phyloP scores from a whole-genome alignment of 306 rosid genomes.

The Mimosa pudica region DNA sequence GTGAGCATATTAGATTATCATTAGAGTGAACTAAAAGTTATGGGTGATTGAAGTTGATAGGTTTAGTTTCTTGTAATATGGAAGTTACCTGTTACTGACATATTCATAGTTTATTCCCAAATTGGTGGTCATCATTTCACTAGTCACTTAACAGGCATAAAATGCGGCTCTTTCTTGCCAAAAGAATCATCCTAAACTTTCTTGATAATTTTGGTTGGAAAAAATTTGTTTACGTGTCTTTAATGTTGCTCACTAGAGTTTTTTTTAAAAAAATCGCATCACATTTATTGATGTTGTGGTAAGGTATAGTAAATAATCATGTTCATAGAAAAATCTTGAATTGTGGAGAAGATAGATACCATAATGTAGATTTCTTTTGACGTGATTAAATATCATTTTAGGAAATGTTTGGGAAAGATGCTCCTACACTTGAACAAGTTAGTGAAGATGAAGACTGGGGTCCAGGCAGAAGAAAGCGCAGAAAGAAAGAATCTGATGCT shows the following conservation, averaged over 20 bases:
- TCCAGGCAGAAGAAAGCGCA: conserved; percentile 68
- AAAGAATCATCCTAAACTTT: conserved; percentile 4
- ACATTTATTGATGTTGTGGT: neutral
- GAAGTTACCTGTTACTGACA: conserved; percentile 21
- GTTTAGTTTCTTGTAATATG: conserved; percentile 6
- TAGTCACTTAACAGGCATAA: neutral
- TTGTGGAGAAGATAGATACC: conserved; percentile 5
- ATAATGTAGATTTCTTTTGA: conserved; percentile 13
- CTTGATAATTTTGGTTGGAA: conserved; percentile 10
- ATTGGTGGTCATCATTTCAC: neutral
- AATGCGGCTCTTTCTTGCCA: conserved; percentile 2
- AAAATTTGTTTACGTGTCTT: neutral
- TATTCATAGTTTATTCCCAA: conserved; percentile 9
- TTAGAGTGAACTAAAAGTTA: conserved; percentile 4
- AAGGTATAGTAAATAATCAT: conserved; percentile 13
- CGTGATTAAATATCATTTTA: conserved; percentile 30
- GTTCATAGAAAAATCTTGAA: neutral
- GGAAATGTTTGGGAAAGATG: conserved; percentile 98
- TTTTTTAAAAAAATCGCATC: neutral
- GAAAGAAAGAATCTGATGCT: conserved; percentile 84
- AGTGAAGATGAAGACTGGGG: conserved; percentile 99
- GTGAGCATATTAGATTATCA: conserved; percentile 48
- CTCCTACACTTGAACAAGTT: conserved; percentile 58
- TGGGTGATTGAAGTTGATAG: conserved; percentile 24
- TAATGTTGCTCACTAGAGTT: neutral